phyloP scores from a whole-genome alignment of 441 rosid species.

The Erodium moschatum region DNA sequence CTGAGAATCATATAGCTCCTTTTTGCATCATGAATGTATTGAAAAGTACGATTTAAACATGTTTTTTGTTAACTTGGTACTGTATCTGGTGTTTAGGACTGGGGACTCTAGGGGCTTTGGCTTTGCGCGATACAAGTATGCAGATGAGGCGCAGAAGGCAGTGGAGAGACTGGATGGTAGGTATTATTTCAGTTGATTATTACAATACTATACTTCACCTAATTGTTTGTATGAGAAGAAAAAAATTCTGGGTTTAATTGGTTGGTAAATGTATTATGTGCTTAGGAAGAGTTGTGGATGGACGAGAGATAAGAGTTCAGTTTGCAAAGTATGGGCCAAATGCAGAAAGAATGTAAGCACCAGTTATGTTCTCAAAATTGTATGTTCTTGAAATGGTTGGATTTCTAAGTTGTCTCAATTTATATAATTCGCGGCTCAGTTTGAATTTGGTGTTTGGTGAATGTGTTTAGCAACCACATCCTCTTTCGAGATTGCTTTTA shows the following conservation, averaged over 20 bases:
- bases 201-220: slow-evolving; percentile 7
- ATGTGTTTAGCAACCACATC: background rate
- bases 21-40: background rate
- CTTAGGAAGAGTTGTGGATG: slow-evolving; percentile 69
- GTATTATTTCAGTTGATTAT: background rate
- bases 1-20: background rate
- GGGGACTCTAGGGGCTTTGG: slow-evolving; percentile 76
- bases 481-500: background rate
- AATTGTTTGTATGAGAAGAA: too few relatives aligned
- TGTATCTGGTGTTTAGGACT: slow-evolving; percentile 30
- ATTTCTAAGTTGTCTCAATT: background rate
- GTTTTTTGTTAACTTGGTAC: background rate
- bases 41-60: background rate
- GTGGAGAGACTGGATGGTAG: slow-evolving; percentile 64
- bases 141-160: slow-evolving; percentile 67
- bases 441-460: background rate
- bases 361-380: background rate
- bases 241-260: background rate
- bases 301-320: slow-evolving; percentile 64
- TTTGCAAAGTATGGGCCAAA: slow-evolving; percentile 72
- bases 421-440: background rate
- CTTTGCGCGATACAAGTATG: slow-evolving; percentile 65
- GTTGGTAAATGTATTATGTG: background rate
- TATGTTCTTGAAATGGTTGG: background rate
- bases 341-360: slow-evolving; percentile 57